Conservation (phyloP, 2,329 filamentous ascomycete species). For the Colletotrichum destructivum region DNA sequence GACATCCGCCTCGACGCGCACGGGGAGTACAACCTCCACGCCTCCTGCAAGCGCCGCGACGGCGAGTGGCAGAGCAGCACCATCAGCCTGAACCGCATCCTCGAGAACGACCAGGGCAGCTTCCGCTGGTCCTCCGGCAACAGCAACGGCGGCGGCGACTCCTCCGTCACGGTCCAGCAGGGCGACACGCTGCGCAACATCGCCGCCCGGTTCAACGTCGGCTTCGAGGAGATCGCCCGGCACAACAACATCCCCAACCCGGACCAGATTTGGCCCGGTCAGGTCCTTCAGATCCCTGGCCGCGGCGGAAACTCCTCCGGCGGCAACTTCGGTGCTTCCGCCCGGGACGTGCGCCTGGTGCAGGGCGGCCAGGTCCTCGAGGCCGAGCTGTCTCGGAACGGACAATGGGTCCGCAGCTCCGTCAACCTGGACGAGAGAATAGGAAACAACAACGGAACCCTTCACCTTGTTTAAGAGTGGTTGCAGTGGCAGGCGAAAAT, state of each 20-base stretch:
- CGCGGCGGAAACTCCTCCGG: conserved; percentile 38
- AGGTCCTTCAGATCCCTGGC: conserved; percentile 55
- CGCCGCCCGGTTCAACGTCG: conserved; percentile 50
- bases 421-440: conserved; percentile 54
- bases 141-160: conserved; percentile 44
- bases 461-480: conserved; percentile 15
- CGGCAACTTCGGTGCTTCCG: conserved; percentile 54
- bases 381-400: conserved; percentile 51
- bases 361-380: conserved; percentile 55
- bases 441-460: conserved; percentile 50
- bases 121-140: conserved; percentile 53
- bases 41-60: conserved; percentile 52
- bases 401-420: conserved; percentile 51
- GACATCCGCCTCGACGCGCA: conserved; percentile 54
- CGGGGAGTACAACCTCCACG: conserved; percentile 53
- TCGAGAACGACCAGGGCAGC: conserved; percentile 55
- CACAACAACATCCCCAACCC: conserved; percentile 58
- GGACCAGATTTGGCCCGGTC: conserved; percentile 60
- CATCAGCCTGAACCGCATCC: conserved; percentile 54
- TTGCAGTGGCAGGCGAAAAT: background rate
- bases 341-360: conserved; percentile 53
- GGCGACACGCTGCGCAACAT: conserved; percentile 60
- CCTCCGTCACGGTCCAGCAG: conserved; percentile 55
- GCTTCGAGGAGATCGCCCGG: conserved; percentile 57
- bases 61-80: conserved; percentile 53